These are phyloP conservation scores for Ganoderma lucidum DNA, from an alignment of 1,284 basidiomycete species.

Conservation along the genomic window DNA sequence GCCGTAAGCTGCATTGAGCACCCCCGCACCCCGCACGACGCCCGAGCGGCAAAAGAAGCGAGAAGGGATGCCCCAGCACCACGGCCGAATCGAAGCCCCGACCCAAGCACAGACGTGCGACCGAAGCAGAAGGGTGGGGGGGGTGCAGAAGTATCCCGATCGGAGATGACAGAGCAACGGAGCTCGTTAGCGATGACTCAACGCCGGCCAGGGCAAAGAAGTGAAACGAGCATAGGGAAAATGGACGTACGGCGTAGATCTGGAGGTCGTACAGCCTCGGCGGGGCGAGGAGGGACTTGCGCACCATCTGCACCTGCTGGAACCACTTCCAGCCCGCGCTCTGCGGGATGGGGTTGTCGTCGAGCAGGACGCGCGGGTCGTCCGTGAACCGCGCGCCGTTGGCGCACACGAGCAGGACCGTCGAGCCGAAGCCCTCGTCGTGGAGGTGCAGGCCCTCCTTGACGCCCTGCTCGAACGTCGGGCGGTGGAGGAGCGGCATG, in stretches of 20 bases:
- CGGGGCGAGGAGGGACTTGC: constrained; percentile 63
- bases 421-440: constrained; percentile 71
- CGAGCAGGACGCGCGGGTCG: constrained; percentile 69
- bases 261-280: constrained; percentile 78
- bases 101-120: not conserved
- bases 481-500: constrained; percentile 80
- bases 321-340: constrained; percentile 83
- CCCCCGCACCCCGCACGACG: not conserved
- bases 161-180: not conserved
- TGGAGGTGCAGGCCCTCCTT: constrained; percentile 62
- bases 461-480: constrained; percentile 73
- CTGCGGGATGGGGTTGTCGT: constrained; percentile 53
- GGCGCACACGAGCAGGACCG: constrained; percentile 80
- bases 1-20: constrained; percentile 41
- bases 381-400: constrained; percentile 74
- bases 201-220: not conserved
- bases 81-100: not conserved
- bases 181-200: constrained; percentile 3
- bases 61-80: not conserved
- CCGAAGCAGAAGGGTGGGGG: not conserved
- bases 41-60: not conserved
- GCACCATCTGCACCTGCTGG: constrained; percentile 66
- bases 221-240: too few relatives aligned
- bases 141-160: not conserved
- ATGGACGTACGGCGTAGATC: constrained; percentile 49